Evolutionary conservation across 2,329 filamentous ascomycete species (phyloP).

Genomic region (Sarocladium oryzae): DNA sequence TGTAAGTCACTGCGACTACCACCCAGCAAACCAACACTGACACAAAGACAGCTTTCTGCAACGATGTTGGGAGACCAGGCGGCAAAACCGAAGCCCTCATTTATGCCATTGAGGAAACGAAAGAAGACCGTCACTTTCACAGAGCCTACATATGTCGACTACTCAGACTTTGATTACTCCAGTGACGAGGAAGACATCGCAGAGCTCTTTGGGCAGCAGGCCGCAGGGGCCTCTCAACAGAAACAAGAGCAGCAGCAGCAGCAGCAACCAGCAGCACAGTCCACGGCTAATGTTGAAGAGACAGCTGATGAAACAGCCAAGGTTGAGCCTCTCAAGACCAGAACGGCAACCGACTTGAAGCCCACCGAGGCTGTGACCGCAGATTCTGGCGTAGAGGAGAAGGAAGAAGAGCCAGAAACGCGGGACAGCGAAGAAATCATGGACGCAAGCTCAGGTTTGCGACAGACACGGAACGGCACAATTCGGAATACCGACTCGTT

Average conservation of each 20-base stretch:
- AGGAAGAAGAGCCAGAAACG: constrained; percentile 30
- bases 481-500: constrained; percentile 92
- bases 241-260: constrained; percentile 22
- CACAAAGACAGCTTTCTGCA: constrained; percentile 45
- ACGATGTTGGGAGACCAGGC: constrained; percentile 57
- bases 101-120: constrained; percentile 79
- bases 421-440: constrained; percentile 62
- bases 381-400: constrained; percentile 5
- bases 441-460: constrained; percentile 43
- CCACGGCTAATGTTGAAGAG: constrained; percentile 23
- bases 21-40: constrained; percentile 11
- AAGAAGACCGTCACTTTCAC: constrained; percentile 83
- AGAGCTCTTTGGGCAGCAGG: constrained; percentile 33
- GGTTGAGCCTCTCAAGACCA: constrained; percentile 49
- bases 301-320: constrained; percentile 45
- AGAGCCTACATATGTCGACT: constrained; percentile 79
- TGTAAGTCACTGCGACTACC: constrained; percentile 45
- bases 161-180: constrained; percentile 81
- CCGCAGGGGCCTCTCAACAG: constrained; percentile 23
- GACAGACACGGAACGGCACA: constrained; percentile 75
- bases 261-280: constrained; percentile 23
- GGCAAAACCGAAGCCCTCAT: constrained; percentile 74
- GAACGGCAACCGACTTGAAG: constrained; percentile 34
- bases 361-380: constrained; percentile 22
- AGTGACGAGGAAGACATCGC: constrained; percentile 60